Base-by-base conservation (phyloP, 345 rosid species). In the Luvunga scandens region DNA sequence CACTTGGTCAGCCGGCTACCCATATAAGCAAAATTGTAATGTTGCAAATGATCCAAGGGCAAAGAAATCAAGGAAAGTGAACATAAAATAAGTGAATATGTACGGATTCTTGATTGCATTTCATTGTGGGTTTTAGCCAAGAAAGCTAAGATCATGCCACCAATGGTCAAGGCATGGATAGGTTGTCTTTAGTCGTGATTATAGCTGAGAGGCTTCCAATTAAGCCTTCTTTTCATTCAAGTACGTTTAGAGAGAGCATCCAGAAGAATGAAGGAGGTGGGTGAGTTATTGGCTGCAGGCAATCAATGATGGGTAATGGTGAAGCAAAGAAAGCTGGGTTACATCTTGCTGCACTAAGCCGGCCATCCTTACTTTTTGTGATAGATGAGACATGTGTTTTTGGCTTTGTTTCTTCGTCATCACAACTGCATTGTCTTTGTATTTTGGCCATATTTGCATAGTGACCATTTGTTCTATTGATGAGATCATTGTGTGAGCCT, bases 101-200 rank as follows among this genome's bases (percentile, higher is more conserved):
- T 83, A 2, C 89, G 86, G 24, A 94, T 92, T 66, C 90, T 83
- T 25, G 79, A 82, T 19, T 77, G 70, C 90, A 94, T 88, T 83
- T 91, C 91, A 0, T 77, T 83, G 22, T 93, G 91, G 86, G 75
- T 90, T 39, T 71, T 86, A 13, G 86, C 85, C 14, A 92, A 92
- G 82, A 92, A 90, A 19, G 97, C 92, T 27, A 91, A 86, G 72
- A 94, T 94, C 95, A 94, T 89, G 74, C 98, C 95, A 14, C 97
- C 98, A 4, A 94, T 85, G 42, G 90, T 92, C 24, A 94, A 69
- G 79, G 97, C 98, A 36, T 94, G 92, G 66, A 88, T 77, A 12
- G 94, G 95, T 71, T 94, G 97, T 30, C 91, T 86, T 18, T 92
- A 89, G 25, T 95, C 98, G 30, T 89, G 53, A 64, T 77, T 73